Evolutionary conservation across 2,329 filamentous ascomycete species (phyloP).

Genomic region (Aspergillus alliaceus): DNA sequence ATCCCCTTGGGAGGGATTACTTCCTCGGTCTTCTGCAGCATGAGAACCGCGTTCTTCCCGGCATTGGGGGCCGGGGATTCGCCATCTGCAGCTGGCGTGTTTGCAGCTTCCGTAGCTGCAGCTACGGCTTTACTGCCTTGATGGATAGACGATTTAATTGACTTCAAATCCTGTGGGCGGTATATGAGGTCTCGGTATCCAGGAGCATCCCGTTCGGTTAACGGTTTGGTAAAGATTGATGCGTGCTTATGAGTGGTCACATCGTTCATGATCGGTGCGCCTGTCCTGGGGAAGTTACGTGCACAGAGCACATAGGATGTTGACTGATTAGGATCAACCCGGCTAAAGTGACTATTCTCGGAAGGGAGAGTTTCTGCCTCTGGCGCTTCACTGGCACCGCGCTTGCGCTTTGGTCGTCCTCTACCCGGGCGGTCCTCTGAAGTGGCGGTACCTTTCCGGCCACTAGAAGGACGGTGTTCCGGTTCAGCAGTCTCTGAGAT

Average conservation of each 20-base stretch:
- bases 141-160: conserved; percentile 69
- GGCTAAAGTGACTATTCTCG: conserved; percentile 27
- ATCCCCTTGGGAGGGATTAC: conserved; percentile 84
- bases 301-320: conserved; percentile 42
- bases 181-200: conserved; percentile 74
- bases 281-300: conserved; percentile 62
- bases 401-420: conserved; percentile 42
- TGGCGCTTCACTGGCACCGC: conserved; percentile 33
- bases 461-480: conserved; percentile 28
- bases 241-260: conserved; percentile 75
- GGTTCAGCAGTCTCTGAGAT: conserved; percentile 32
- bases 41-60: conserved; percentile 41
- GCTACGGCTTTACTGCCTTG: conserved; percentile 47
- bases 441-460: conserved; percentile 25
- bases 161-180: conserved; percentile 74
- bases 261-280: conserved; percentile 70
- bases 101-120: conserved; percentile 59
- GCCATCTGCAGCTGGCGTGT: conserved; percentile 61
- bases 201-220: conserved; percentile 73
- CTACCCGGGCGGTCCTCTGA: conserved; percentile 29
- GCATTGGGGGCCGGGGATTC: conserved; percentile 44
- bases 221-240: conserved; percentile 74
- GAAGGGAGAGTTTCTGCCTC: conserved; percentile 30
- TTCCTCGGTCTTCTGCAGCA: conserved; percentile 64
- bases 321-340: conserved; percentile 29